Evolutionary conservation across 805 yeast species (phyloP), one percentile per base, ranked within the genome.

Genomic region (Yamadazyma ubonensis): DNA sequence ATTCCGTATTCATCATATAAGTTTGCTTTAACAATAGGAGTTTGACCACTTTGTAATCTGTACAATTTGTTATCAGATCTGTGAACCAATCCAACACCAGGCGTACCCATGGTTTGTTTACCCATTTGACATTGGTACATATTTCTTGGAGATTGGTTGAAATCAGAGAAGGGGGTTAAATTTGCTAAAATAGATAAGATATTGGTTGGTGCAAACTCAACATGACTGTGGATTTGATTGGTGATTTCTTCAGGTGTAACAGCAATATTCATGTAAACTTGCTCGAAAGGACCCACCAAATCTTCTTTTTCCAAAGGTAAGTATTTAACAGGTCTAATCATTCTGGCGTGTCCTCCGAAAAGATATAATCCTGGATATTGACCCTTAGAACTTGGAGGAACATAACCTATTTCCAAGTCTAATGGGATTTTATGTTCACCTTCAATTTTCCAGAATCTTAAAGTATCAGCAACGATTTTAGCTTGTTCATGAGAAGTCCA

Each of bases 61-160:
- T 93, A 93, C 44, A 93, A 70, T 63, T 91, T 93, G 71, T 93
- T 93, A 64, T 93, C 99, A 1, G 96, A 85, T 65, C 99, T 79
- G 63, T 89, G 96, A 32, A 72, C 78, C 39, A 91, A 71, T 0
- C 95, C 98, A 48, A 93, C 96, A 69, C 98, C 98, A 6, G 99
- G 99, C 4, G 99, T 93, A 67, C 99, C 99, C 99, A 93, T 93
- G 15, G 99, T 91, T 73, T 93, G 99, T 71, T 93, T 93, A 79
- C 97, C 98, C 99, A 93, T 93, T 76, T 93, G 99, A 70, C 99
- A 93, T 72, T 93, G 99, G 65, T 93, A 93, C 98, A 93, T 93
- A 64, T 93, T 93, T 80, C 99, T 86, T 57, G 99, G 99, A 19
- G 97, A 90, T 73, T 93, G 99, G 67, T 93, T 93, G 73, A 93